These are phyloP conservation scores for Gloeostereum incarnatum DNA, from an alignment of 768 basidiomycete genomes.

Conservation along the genomic window DNA sequence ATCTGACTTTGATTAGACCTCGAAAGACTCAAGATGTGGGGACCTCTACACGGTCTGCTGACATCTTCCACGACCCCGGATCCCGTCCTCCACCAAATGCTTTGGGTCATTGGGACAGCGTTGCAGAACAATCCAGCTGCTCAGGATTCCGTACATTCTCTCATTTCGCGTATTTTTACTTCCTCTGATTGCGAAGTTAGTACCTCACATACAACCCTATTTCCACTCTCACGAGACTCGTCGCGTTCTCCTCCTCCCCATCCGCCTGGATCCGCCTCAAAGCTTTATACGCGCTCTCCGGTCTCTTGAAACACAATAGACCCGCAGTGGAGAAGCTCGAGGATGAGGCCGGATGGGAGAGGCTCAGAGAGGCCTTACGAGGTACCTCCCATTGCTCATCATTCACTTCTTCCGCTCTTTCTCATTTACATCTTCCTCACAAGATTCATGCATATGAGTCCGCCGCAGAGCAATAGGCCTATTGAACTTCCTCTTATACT, in stretches of 20 bases:
- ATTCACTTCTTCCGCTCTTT: no score
- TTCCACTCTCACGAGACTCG: constrained; percentile 49
- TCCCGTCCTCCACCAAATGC: constrained; percentile 52
- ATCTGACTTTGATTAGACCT: constrained; percentile 44
- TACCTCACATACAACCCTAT: constrained; percentile 62
- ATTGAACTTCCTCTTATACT: no score
- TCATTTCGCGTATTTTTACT: background rate
- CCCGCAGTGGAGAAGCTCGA: constrained; percentile 50
- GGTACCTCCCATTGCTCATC: constrained; percentile 30
- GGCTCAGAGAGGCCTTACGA: constrained; percentile 48
- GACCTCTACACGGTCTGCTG: constrained; percentile 59
- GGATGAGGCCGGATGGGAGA: constrained; percentile 55
- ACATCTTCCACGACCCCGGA: constrained; percentile 42
- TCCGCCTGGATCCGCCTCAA: constrained; percentile 60
- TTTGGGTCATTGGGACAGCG: constrained; percentile 88
- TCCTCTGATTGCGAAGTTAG: constrained; percentile 24
- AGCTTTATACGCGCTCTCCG: constrained; percentile 75
- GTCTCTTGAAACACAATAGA: constrained; percentile 68
- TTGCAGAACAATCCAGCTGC: constrained; percentile 86
- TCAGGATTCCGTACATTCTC: constrained; percentile 54
- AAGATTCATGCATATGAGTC: no score
- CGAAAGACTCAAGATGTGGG: constrained; percentile 70
- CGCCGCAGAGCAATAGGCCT: no score
- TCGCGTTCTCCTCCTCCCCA: constrained; percentile 38
- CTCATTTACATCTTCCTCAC: no score